These are phyloP conservation scores for Lasiodiplodia hormozganensis DNA, from an alignment of 2,329 filamentous ascomycete species.

Conservation along the genomic window DNA sequence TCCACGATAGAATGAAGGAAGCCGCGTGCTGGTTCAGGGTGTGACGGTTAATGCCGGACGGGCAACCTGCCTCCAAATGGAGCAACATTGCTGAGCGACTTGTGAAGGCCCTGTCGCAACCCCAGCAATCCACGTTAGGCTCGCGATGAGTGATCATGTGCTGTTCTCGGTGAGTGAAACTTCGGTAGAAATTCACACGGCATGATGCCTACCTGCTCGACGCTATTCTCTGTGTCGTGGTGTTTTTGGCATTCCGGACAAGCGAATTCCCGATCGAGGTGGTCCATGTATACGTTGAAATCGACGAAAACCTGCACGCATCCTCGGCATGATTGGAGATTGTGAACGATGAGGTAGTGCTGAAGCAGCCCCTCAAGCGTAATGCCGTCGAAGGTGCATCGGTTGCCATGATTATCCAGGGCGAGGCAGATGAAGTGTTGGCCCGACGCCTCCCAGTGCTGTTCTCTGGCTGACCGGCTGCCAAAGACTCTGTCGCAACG, in stretches of 20 bases:
- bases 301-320: slow-evolving; percentile 18
- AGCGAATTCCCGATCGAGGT: slow-evolving; percentile 8
- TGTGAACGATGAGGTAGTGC: slow-evolving; percentile 5
- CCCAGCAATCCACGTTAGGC: slow-evolving; percentile 6
- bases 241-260: slow-evolving; percentile 16
- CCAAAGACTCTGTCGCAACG: slow-evolving; percentile 8
- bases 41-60: slow-evolving; percentile 31
- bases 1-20: slow-evolving; percentile 33
- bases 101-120: slow-evolving; percentile 7
- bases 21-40: slow-evolving; percentile 35
- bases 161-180: neutral
- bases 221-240: neutral
- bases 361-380: neutral
- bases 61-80: slow-evolving; percentile 34
- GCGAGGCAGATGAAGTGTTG: slow-evolving; percentile 17
- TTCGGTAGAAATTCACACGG: neutral
- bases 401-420: neutral
- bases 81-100: neutral
- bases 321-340: slow-evolving; percentile 11
- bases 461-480: slow-evolving; percentile 16
- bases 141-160: slow-evolving; percentile 14
- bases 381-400: neutral
- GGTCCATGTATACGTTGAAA: slow-evolving; percentile 7
- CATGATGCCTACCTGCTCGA: neutral
- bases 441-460: slow-evolving; percentile 10